These are phyloP conservation scores for Elaeagnus macrophylla DNA, from an alignment of 306 rosid genomes.

Conservation along the genomic window DNA sequence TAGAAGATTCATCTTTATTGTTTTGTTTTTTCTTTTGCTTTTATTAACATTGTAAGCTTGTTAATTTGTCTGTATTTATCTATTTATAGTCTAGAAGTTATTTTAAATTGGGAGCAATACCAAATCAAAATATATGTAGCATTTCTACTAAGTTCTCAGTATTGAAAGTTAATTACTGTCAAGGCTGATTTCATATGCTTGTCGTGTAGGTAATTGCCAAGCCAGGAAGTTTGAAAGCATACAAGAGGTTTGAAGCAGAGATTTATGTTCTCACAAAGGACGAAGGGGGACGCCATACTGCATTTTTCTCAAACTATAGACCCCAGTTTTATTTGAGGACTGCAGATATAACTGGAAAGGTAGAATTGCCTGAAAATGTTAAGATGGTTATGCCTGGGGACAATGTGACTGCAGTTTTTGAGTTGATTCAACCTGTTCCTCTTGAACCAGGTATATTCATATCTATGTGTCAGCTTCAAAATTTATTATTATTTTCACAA, in stretches of 20 bases:
- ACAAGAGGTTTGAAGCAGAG: constrained; percentile 89
- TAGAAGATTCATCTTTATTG: too few relatives aligned
- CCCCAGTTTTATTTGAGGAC: constrained; percentile 98
- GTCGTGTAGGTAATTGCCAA: constrained; percentile 77
- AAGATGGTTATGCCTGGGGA: constrained; percentile 99
- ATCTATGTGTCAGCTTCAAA: not conserved
- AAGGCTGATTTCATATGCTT: not conserved
- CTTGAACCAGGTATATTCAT: constrained; percentile 72
- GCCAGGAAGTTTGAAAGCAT: constrained; percentile 76
- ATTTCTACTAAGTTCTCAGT: not conserved
- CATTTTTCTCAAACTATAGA: constrained; percentile 87
- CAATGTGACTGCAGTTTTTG: constrained; percentile 82
- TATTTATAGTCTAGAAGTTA: too few relatives aligned
- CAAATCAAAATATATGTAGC: not conserved
- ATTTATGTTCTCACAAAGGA: constrained; percentile 94
- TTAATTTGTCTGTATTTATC: too few relatives aligned
- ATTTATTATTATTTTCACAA: not conserved
- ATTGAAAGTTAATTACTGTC: not conserved
- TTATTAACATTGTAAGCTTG: too few relatives aligned
- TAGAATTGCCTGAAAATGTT: constrained; percentile 82
- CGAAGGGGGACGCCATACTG: constrained; percentile 99
- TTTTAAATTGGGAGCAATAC: not conserved
- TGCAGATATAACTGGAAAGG: constrained; percentile 91
- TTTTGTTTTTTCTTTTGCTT: too few relatives aligned
- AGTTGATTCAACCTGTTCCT: constrained; percentile 76